phyloP scores from a whole-genome alignment of 1,284 basidiomycete species.

The Cryptococcus sp. region DNA sequence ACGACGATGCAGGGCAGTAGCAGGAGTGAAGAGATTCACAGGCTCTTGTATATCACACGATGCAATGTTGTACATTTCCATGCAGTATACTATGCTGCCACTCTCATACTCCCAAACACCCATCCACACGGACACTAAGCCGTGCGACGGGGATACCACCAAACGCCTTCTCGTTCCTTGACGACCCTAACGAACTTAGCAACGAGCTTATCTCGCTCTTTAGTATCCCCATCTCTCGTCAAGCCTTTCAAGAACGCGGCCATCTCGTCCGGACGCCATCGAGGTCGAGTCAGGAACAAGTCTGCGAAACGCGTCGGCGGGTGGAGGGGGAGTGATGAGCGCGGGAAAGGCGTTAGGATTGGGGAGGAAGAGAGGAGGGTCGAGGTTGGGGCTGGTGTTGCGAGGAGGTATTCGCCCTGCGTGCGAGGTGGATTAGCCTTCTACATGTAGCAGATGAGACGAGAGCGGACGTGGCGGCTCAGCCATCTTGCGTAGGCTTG shows the following conservation, averaged over 20 bases:
- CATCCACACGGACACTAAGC: constrained; percentile 1
- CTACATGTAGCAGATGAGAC: too few species aligned
- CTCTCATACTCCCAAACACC: too few species aligned
- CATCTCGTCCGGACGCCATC: constrained; percentile 80
- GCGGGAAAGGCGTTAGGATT: constrained; percentile 69
- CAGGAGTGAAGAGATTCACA: too few species aligned
- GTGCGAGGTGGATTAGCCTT: neutral
- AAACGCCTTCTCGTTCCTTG: constrained; percentile 63
- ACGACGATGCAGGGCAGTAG: too few species aligned
- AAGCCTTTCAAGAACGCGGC: constrained; percentile 76
- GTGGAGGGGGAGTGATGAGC: constrained; percentile 68
- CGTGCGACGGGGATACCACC: constrained; percentile 51
- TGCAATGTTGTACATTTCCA: too few species aligned
- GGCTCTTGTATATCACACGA: too few species aligned
- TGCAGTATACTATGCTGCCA: too few species aligned
- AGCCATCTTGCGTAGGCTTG: neutral
- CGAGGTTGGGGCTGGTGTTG: constrained; percentile 19
- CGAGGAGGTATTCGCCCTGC: constrained; percentile 70
- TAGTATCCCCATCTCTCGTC: constrained; percentile 66
- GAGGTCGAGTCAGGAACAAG: constrained; percentile 72
- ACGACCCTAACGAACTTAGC: constrained; percentile 79
- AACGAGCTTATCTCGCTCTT: constrained; percentile 81
- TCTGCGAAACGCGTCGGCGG: constrained; percentile 76
- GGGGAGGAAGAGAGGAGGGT: constrained; percentile 28
- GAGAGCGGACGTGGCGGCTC: neutral